These are phyloP conservation scores for Gracilaria gracilis DNA, from an alignment of 23 red algal species.

Conservation along the genomic window DNA sequence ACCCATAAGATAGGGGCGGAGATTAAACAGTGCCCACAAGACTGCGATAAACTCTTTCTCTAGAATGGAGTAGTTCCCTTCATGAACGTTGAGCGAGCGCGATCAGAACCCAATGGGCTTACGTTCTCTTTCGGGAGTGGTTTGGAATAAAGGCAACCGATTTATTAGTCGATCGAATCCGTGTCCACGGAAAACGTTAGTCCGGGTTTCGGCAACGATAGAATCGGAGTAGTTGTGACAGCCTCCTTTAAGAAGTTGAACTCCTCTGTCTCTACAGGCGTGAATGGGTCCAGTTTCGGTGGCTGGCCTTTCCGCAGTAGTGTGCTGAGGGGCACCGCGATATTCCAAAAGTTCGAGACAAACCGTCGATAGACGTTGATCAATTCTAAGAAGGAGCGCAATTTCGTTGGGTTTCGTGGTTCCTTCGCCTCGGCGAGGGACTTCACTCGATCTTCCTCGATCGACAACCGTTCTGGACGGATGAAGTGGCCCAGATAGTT, in stretches of 20 bases:
- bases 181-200: no score
- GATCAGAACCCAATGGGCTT: conserved; percentile 22
- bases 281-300: not conserved
- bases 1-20: conserved; percentile 19
- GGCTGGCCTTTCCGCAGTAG: conserved; percentile 31
- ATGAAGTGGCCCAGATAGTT: conserved; percentile 63
- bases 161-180: conserved; percentile 2
- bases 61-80: conserved; percentile 32
- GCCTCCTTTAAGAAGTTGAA: conserved; percentile 12
- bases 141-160: conserved; percentile 23
- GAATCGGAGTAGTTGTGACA: conserved; percentile 13
- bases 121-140: not conserved
- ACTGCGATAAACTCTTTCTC: conserved; percentile 41
- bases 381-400: conserved; percentile 43
- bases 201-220: conserved; percentile 31
- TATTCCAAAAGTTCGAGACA: conserved; percentile 27
- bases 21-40: conserved; percentile 1
- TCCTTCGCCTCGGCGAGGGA: conserved; percentile 20
- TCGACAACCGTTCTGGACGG: conserved; percentile 33
- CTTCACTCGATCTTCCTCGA: conserved; percentile 20
- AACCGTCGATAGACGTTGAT: conserved; percentile 52
- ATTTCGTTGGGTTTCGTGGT: conserved; percentile 26
- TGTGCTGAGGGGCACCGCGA: not conserved
- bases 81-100: conserved; percentile 7
- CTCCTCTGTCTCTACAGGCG: not conserved